Conservation (phyloP, 345 rosid genomes). For the Turritis glabra region DNA sequence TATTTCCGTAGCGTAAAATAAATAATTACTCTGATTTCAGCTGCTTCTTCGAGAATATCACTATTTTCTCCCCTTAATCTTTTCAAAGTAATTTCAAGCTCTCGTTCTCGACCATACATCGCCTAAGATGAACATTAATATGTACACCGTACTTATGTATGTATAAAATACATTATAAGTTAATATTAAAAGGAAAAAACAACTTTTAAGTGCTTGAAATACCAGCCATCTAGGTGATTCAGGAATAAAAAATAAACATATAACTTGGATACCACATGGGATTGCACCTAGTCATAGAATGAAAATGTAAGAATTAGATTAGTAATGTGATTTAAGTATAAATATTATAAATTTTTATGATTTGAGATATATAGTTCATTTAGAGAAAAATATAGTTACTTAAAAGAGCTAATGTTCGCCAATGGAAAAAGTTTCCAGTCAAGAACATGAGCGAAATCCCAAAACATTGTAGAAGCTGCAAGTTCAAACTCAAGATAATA, state of each 20-base stretch:
- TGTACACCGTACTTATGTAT: neutral
- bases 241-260: slow-evolving; percentile 48
- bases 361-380: neutral
- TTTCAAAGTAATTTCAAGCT: slow-evolving; percentile 34
- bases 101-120: slow-evolving; percentile 30
- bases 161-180: neutral
- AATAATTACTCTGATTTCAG: slow-evolving; percentile 27
- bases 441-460: slow-evolving; percentile 47
- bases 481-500: neutral
- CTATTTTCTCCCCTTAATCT: slow-evolving; percentile 40
- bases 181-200: neutral
- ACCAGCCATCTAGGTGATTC: slow-evolving; percentile 71
- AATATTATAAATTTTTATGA: neutral
- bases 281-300: slow-evolving; percentile 36
- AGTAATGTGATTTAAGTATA: neutral
- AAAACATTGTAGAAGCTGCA: slow-evolving; percentile 44
- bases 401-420: slow-evolving; percentile 53
- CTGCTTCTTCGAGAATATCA: slow-evolving; percentile 32
- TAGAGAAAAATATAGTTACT: slow-evolving; percentile 24
- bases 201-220: neutral
- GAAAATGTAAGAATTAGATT: neutral
- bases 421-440: slow-evolving; percentile 46
- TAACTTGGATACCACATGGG: slow-evolving; percentile 40
- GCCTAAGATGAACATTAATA: slow-evolving; percentile 28
- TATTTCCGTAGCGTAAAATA: neutral